These are phyloP conservation scores for Candida fluviatilis DNA, from an alignment of 805 yeast species.

Conservation along the genomic window DNA sequence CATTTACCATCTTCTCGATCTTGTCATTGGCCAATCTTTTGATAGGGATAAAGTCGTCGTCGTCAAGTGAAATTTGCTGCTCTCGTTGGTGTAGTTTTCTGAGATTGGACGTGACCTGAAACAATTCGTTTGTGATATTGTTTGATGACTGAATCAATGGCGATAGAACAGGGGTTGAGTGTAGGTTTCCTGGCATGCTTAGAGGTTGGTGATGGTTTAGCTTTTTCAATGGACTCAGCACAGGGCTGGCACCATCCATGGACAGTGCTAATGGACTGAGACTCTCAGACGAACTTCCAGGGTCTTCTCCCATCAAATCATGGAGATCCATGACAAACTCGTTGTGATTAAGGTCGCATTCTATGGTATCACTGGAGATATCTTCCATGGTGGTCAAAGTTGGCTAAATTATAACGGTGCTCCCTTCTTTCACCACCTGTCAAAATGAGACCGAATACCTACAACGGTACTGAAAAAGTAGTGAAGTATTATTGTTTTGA, in stretches of 20 bases:
- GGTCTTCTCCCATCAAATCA: constrained; percentile 11
- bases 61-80: constrained; percentile 7
- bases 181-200: not conserved
- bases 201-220: not conserved
- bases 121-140: constrained; percentile 25
- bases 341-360: constrained; percentile 10
- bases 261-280: not conserved
- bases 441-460: too few species aligned
- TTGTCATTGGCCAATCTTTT: constrained; percentile 29
- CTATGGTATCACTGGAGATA: constrained; percentile 2
- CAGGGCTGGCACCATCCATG: not conserved
- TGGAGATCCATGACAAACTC: constrained; percentile 19
- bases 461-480: too few species aligned
- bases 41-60: constrained; percentile 10
- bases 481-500: too few species aligned
- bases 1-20: constrained; percentile 31
- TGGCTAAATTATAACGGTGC: too few species aligned
- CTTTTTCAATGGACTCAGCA: constrained; percentile 5
- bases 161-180: constrained; percentile 5
- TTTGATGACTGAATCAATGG: constrained; percentile 10
- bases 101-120: constrained; percentile 25
- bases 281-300: not conserved
- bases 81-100: constrained; percentile 10
- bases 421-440: too few species aligned
- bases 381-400: constrained; percentile 4